Percentiles rank a stretch among this genome's conserved stretches.
Evolutionary conservation across 164 flowering plant genomes (phyloP).

Genomic region (Vitis vinifera): ASM3070453v1 NC_081817.1:3204501-3205000

Average conservation of each 20-base stretch:
- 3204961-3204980: not conserved
- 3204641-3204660: not conserved
- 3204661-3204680: not conserved
- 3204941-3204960: too few relatives aligned
- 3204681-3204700: slow-evolving; percentile 40
- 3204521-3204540: too few relatives aligned
- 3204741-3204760: not conserved
- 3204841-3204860: slow-evolving; percentile 12
- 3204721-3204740: slow-evolving; percentile 21
- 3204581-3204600: too few relatives aligned
- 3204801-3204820: slow-evolving; percentile 16
- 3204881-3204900: slow-evolving; percentile 40
- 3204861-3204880: slow-evolving; percentile 42
- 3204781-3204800: slow-evolving; percentile 20
- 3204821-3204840: not conserved
- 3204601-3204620: too few relatives aligned
- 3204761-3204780: not conserved
- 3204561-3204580: too few relatives aligned
- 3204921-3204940: not conserved
- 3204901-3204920: slow-evolving; percentile 47
- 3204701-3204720: slow-evolving; percentile 75
- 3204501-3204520: too few relatives aligned
- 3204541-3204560: too few relatives aligned
- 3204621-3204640: too few relatives aligned
- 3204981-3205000: not conserved